A percentile compares a stretch with the other conserved stretches of the same genome.
Evolutionary conservation across 2,329 filamentous ascomycete genomes (phyloP).

Genomic region (Saccharata proteae): DNA sequence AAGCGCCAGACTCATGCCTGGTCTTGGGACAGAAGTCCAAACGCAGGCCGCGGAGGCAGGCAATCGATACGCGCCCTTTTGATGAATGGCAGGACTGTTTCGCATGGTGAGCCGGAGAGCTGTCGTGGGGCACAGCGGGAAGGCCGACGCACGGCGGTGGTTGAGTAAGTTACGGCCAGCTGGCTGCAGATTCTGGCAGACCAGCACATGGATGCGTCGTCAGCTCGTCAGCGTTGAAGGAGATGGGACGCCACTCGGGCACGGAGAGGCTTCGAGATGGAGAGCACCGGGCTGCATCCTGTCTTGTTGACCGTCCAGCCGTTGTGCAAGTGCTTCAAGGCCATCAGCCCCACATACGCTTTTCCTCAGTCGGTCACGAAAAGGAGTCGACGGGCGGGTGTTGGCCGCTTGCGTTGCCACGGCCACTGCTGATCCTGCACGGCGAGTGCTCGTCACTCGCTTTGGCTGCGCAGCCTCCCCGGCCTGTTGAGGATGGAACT

Average conservation of each 20-base stretch:
- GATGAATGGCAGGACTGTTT: background rate
- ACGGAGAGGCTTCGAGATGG: background rate
- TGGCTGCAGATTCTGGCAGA: background rate
- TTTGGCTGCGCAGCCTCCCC: background rate
- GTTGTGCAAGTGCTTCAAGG: conserved; percentile 6
- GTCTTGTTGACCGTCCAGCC: background rate
- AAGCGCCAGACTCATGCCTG: too few species aligned
- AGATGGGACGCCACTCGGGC: conserved; percentile 1
- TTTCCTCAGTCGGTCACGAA: conserved; percentile 2
- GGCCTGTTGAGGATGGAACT: too few species aligned
- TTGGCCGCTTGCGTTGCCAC: conserved; percentile 3
- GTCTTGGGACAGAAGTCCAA: background rate
- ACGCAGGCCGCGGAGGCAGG: background rate
- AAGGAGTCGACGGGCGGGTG: too few species aligned
- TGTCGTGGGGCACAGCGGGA: background rate
- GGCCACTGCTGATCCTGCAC: conserved; percentile 1
- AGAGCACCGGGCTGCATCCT: conserved; percentile 1
- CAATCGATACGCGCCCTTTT: too few species aligned
- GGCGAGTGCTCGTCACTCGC: background rate
- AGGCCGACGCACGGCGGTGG: background rate
- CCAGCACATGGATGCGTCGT: conserved; percentile 3
- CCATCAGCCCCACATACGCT: conserved; percentile 8
- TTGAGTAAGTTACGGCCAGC: background rate
- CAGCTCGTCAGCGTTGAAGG: conserved; percentile 1
- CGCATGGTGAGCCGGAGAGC: background rate